phyloP scores from a whole-genome alignment of 169 alveolate genomes.

The Neospora caninum region DNA sequence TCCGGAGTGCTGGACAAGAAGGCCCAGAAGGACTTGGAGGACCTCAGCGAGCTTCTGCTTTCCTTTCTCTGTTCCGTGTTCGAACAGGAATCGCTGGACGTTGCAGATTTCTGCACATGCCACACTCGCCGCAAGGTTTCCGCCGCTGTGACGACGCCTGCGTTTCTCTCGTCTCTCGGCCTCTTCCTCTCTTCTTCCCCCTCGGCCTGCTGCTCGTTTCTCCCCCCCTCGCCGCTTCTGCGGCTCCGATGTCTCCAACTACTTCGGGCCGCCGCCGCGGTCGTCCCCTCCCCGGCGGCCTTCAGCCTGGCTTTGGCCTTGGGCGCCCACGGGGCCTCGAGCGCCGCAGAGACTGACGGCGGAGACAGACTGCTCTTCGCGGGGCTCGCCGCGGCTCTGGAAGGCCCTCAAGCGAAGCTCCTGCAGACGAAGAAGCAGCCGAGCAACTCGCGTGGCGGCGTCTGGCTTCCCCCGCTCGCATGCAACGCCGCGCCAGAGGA shows the following conservation, averaged over 20 bases:
- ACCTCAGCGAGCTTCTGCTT: neutral
- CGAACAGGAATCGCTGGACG: neutral
- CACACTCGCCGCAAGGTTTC: neutral
- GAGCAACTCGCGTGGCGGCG: neutral
- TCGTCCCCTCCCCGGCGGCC: neutral
- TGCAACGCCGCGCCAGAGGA: slow-evolving; percentile 1
- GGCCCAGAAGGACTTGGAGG: neutral
- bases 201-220: neutral
- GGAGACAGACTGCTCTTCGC: neutral
- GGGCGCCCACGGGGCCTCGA: neutral
- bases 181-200: slow-evolving; percentile 8
- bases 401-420: slow-evolving; percentile 3
- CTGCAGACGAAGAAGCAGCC: neutral
- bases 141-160: neutral
- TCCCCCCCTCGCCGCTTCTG: slow-evolving; percentile 1
- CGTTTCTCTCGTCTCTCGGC: neutral
- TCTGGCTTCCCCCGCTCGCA: neutral
- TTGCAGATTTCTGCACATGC: neutral
- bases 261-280: neutral
- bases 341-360: neutral
- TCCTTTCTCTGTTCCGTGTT: neutral
- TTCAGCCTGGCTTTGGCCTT: neutral
- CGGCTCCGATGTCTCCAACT: neutral
- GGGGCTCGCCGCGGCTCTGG: neutral
- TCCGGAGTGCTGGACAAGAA: neutral